Percentiles rank a stretch among this genome's conserved stretches.
phyloP scores from a whole-genome alignment of 208 protist genomes.

The Trypanosoma melophagium region DNA sequence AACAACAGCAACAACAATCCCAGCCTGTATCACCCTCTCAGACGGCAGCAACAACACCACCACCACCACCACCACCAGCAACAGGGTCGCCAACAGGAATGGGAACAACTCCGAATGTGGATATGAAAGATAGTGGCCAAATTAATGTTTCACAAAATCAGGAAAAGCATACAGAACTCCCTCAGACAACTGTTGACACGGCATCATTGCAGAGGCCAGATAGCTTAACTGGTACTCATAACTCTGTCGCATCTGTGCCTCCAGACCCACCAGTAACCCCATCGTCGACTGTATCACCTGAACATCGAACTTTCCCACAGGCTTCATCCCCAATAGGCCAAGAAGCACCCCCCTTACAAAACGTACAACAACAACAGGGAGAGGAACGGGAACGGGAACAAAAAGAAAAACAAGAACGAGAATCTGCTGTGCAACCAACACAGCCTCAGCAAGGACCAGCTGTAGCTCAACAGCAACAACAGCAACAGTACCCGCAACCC shows the following conservation, averaged over 20 bases:
- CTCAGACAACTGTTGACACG: conserved; percentile 23
- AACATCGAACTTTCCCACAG: conserved; percentile 13
- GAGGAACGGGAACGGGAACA: conserved; percentile 24
- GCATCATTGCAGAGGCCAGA: conserved; percentile 23
- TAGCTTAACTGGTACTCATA: conserved; percentile 2
- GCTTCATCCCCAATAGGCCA: neutral
- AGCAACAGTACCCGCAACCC: neutral
- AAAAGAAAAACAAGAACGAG: conserved; percentile 22
- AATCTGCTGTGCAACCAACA: conserved; percentile 21
- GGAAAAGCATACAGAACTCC: neutral
- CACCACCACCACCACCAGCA: conserved; percentile 2
- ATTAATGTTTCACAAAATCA: neutral
- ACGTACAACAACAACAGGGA: conserved; percentile 4
- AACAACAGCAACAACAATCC: conserved; percentile 16
- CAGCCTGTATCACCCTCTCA: too few species aligned
- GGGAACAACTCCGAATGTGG: neutral
- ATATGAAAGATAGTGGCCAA: conserved; percentile 1
- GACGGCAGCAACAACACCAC: conserved; percentile 1
- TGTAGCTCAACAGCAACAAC: conserved; percentile 13
- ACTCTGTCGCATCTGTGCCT: neutral
- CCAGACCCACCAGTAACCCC: conserved; percentile 16
- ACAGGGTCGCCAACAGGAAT: conserved; percentile 6
- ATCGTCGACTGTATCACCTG: conserved; percentile 10
- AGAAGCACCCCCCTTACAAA: conserved; percentile 9
- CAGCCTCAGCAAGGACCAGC: conserved; percentile 1